A percentile compares a stretch with the other conserved stretches of the same genome.
Evolutionary conservation across 2,329 filamentous ascomycete species (phyloP).

Genomic region (Elsinoe ampelina): DNA sequence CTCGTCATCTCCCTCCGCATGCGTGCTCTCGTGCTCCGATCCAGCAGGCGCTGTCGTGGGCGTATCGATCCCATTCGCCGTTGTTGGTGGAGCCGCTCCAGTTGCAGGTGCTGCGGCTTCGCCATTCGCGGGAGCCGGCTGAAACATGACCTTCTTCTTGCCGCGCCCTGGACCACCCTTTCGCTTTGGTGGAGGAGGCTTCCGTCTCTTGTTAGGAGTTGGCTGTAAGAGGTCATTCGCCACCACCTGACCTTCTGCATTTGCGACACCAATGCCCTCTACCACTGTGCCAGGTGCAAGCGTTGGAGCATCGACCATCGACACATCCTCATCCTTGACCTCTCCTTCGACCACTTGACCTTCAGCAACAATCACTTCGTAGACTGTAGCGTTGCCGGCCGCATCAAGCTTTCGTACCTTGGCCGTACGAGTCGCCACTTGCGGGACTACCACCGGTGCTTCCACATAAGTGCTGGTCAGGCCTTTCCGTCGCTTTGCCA

Average conservation of each 20-base stretch:
- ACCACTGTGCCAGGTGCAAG: slow-evolving; percentile 48
- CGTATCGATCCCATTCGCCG: slow-evolving; percentile 28
- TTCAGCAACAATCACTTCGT: slow-evolving; percentile 72
- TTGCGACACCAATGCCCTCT: slow-evolving; percentile 51
- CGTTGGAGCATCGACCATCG: slow-evolving; percentile 35
- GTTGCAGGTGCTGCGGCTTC: slow-evolving; percentile 31
- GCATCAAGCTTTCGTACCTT: slow-evolving; percentile 72
- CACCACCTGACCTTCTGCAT: slow-evolving; percentile 51
- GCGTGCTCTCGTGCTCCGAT: slow-evolving; percentile 26
- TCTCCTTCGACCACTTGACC: slow-evolving; percentile 76
- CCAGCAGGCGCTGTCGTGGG: slow-evolving; percentile 35
- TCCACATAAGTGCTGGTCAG: slow-evolving; percentile 43
- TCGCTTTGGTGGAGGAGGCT: slow-evolving; percentile 70
- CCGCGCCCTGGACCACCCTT: slow-evolving; percentile 68
- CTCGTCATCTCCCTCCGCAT: slow-evolving; percentile 33
- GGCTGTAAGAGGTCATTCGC: slow-evolving; percentile 37
- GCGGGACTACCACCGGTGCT: slow-evolving; percentile 14
- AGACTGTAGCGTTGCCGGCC: slow-evolving; percentile 71
- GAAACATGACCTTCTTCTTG: slow-evolving; percentile 62
- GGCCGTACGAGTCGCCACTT: slow-evolving; percentile 56
- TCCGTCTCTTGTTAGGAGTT: slow-evolving; percentile 51
- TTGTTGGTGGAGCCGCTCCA: slow-evolving; percentile 25
- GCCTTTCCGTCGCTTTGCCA: slow-evolving; percentile 53
- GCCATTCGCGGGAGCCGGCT: slow-evolving; percentile 27
- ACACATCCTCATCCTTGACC: slow-evolving; percentile 51